phyloP scores from a whole-genome alignment of 2,329 filamentous ascomycete species.

The Fonsecaea erecta region DNA sequence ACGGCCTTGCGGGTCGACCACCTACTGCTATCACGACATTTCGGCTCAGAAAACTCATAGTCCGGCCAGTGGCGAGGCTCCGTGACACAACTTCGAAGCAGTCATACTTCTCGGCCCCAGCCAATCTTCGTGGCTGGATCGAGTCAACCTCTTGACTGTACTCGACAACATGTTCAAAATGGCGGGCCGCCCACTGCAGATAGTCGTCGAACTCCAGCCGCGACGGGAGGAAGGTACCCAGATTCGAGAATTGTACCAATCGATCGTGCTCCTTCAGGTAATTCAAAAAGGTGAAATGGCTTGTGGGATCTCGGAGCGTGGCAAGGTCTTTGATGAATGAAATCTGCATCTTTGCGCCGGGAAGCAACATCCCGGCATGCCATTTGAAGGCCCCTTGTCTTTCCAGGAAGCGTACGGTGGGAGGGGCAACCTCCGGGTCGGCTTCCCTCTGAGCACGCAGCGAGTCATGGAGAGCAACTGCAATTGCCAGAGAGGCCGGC shows the following conservation, averaged over 20 bases:
- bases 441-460: conserved; percentile 43
- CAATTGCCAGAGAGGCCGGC: conserved; percentile 86
- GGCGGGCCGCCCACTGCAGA: conserved; percentile 84
- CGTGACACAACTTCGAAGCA: conserved; percentile 71
- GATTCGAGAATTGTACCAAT: conserved; percentile 88
- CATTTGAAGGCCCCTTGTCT: conserved; percentile 82
- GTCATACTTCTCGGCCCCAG: conserved; percentile 51
- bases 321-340: conserved; percentile 97
- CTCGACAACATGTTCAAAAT: conserved; percentile 73
- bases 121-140: conserved; percentile 62
- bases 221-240: conserved; percentile 84
- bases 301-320: conserved; percentile 82
- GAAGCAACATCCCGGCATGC: conserved; percentile 94
- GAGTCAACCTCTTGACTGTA: conserved; percentile 79
- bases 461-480: conserved; percentile 81
- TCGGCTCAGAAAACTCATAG: conserved; percentile 48
- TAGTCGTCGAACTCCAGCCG: conserved; percentile 94
- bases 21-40: conserved; percentile 69
- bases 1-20: conserved; percentile 72
- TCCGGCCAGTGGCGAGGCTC: conserved; percentile 57
- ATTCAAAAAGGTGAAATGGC: conserved; percentile 93
- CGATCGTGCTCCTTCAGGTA: conserved; percentile 82
- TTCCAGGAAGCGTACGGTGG: conserved; percentile 85
- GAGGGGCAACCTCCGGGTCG: conserved; percentile 50
- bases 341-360: conserved; percentile 95